Evolutionary conservation across 495 filamentous ascomycete species (phyloP), one percentile per base, ranked within the genome.

Genomic region (Amphirosellinia nigrospora): DNA sequence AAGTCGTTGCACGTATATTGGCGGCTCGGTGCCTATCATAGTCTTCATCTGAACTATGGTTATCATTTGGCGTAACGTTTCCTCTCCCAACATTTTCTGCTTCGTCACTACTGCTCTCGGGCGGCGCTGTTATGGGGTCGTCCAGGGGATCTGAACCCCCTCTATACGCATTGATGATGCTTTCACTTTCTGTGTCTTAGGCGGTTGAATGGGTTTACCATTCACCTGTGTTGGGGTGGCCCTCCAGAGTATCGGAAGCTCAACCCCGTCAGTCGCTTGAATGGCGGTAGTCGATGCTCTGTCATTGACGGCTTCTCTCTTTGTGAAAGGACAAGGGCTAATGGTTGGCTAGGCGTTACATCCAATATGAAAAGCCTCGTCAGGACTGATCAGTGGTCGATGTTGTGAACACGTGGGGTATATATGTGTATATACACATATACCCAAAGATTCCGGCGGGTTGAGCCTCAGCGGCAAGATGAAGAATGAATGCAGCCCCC

Each of bases 81-180:
- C 36, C 8, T 38, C 21, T 23, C 30, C 1, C 3, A n/a, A 8
- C 30, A 11, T 71, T 68, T 19, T 74, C 60, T 48, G 38, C 70
- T 23, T 76, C 74, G 11, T 76, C 73, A 45, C 65, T 66, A 50
- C 74, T 78, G 41, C 74, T 73, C 67, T 64, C 36, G 43, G 76
- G 76, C 5, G 60, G 76, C 21, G 72, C 74, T n/a, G 61, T 67
- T 28, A 74, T 70, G 23, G 75, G 69, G 39, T 72, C 66, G 7
- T 69, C 50, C 41, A 63, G 36, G 48, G 36, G 26, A 48, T 70
- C 60, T 21, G 36, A 8, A 39, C 28, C 28, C 50, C 39, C 13
- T 36, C 62, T 50, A 58, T 64, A 43, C 3, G 23, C 28, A 13
- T 23, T 4, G 68, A 32, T 39, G 59, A 52, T 38, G 41, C 13